These are phyloP conservation scores for Babesia sp. DNA, from an alignment of 169 alveolate species.

Conservation along the genomic window DNA sequence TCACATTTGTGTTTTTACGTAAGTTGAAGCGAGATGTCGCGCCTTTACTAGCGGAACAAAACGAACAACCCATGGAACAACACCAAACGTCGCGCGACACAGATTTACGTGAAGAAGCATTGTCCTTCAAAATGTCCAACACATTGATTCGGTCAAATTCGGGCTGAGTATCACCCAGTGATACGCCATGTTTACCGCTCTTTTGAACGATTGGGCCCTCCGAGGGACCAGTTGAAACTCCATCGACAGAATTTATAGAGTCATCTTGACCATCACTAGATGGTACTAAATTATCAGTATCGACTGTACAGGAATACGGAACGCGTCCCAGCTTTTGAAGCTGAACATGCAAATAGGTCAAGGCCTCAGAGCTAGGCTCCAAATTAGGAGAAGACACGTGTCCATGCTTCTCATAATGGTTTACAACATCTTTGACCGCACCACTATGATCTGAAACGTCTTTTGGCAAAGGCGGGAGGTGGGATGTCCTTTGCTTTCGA, in stretches of 20 bases:
- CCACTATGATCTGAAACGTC: neutral
- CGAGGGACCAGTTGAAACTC: neutral
- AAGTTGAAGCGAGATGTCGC: slow-evolving; percentile 5
- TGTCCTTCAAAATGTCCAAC: too few species aligned
- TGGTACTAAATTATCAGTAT: neutral
- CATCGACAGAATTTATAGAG: neutral
- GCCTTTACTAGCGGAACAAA: too few species aligned
- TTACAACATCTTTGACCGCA: neutral
- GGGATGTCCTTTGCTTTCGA: neutral
- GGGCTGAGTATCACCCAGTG: too few species aligned
- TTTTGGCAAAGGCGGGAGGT: neutral
- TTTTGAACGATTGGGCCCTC: neutral
- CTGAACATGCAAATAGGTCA: neutral
- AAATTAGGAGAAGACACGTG: neutral
- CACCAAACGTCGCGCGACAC: too few species aligned
- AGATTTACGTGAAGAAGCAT: too few species aligned
- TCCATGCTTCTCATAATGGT: slow-evolving; percentile 16
- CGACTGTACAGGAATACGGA: neutral
- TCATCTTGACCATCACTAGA: neutral
- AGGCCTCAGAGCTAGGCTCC: neutral
- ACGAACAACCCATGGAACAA: too few species aligned
- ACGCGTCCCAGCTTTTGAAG: neutral
- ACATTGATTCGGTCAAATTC: too few species aligned
- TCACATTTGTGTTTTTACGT: neutral
- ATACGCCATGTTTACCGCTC: too few species aligned